These are phyloP conservation scores for Bryopsis sp. DNA, from an alignment of 139 green algal species.

Conservation along the genomic window DNA sequence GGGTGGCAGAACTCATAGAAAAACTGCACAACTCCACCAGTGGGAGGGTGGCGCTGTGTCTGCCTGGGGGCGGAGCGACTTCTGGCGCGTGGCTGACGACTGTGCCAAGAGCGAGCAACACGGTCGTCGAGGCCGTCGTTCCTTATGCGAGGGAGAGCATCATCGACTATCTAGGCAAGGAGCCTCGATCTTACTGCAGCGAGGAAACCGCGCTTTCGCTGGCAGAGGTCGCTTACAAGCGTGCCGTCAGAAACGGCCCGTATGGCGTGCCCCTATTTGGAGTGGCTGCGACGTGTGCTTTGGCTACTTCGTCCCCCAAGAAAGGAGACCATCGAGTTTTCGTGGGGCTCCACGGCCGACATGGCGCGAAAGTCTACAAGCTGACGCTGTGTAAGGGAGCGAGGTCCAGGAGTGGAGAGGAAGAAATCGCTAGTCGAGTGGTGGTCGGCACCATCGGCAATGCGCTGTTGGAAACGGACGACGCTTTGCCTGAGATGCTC, in stretches of 20 bases:
- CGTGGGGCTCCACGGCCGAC: neutral
- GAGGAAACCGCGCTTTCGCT: neutral
- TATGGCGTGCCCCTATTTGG: constrained; percentile 40
- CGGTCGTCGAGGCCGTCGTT: constrained; percentile 47
- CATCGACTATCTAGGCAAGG: neutral
- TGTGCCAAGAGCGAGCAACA: constrained; percentile 24
- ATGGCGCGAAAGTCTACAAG: neutral
- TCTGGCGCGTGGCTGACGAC: neutral
- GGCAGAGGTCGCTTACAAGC: neutral
- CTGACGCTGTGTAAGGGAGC: neutral
- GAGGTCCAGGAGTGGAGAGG: neutral
- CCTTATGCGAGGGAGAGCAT: constrained; percentile 33
- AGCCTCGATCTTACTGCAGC: neutral
- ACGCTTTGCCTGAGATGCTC: no score
- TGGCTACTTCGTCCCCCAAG: constrained; percentile 41
- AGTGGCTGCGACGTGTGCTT: constrained; percentile 41
- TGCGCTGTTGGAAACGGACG: no score
- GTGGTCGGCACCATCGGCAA: neutral
- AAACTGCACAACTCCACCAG: no score
- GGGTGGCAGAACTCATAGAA: no score
- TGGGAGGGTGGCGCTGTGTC: no score
- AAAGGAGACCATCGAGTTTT: constrained; percentile 22
- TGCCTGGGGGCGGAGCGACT: neutral
- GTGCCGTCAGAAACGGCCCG: constrained; percentile 29
- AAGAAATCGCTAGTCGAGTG: neutral